phyloP scores from a whole-genome alignment of 805 yeast species.

The Teunomyces panamensis region DNA sequence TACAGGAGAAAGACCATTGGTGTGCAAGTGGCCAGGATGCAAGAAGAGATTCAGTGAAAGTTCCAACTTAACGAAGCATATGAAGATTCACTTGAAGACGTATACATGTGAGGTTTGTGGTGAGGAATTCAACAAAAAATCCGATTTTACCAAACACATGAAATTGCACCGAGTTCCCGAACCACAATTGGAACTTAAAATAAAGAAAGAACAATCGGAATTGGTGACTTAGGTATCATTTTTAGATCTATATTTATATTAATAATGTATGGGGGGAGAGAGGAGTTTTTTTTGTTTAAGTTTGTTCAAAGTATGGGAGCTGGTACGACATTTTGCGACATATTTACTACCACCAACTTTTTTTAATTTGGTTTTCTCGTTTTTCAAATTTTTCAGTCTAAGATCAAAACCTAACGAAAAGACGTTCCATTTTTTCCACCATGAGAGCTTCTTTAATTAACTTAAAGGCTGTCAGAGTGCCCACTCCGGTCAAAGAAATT shows the following conservation, averaged over 20 bases:
- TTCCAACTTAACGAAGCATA: conserved; percentile 83
- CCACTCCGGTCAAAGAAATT: conserved; percentile 13
- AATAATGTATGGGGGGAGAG: too few species aligned
- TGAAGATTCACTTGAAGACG: conserved; percentile 66
- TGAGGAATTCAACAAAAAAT: conserved; percentile 48
- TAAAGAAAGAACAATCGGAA: background rate
- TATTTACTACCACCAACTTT: background rate
- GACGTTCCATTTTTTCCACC: background rate
- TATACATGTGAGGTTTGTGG: conserved; percentile 52
- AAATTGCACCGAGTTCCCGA: conserved; percentile 7
- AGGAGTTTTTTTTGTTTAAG: too few species aligned
- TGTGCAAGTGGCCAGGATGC: conserved; percentile 78
- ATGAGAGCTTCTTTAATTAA: conserved; percentile 26
- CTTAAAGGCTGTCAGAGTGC: conserved; percentile 23
- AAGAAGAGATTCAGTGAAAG: conserved; percentile 84
- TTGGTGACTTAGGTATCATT: background rate
- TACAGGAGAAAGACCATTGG: conserved; percentile 85
- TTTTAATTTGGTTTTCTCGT: background rate
- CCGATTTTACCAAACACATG: conserved; percentile 41
- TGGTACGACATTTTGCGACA: background rate
- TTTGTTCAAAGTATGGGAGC: background rate
- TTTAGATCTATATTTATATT: background rate
- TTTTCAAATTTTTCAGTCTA: background rate
- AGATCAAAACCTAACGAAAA: background rate
- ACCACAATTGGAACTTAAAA: background rate